Evolutionary conservation across 2,329 filamentous ascomycete species (phyloP).

Genomic region (Dactylellina sp.): DNA sequence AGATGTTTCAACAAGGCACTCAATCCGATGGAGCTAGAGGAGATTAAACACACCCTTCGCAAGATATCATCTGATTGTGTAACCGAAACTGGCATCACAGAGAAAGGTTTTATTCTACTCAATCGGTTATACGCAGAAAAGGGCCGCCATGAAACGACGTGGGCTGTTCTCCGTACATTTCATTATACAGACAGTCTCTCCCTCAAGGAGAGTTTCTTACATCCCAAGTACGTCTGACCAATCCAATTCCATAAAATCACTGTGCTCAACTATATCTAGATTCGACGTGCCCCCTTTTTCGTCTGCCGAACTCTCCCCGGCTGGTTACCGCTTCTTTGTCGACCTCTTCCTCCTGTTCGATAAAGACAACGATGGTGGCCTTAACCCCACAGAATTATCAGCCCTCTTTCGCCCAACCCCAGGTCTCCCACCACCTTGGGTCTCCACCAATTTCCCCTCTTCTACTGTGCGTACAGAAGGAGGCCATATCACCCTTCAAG

Average conservation of each 20-base stretch:
- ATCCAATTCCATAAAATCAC: constrained; percentile 72
- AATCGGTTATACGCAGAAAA: constrained; percentile 98
- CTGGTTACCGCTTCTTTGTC: constrained; percentile 96
- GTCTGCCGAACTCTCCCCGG: constrained; percentile 91
- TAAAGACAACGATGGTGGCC: constrained; percentile 94
- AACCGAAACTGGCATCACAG: constrained; percentile 78
- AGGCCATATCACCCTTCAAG: constrained; percentile 93
- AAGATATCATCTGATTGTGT: constrained; percentile 74
- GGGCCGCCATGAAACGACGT: constrained; percentile 96
- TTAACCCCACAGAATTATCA: constrained; percentile 85
- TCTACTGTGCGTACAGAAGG: constrained; percentile 96
- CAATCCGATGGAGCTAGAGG: constrained; percentile 81
- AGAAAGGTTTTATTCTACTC: constrained; percentile 84
- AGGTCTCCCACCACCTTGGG: constrained; percentile 86
- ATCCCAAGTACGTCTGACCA: constrained; percentile 77
- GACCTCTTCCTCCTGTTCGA: constrained; percentile 95
- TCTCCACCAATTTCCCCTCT: constrained; percentile 87
- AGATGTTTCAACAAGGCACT: constrained; percentile 87
- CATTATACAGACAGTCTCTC: constrained; percentile 96
- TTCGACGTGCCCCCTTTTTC: constrained; percentile 93
- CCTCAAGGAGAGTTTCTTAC: constrained; percentile 88
- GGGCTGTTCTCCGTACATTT: constrained; percentile 94
- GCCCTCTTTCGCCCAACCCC: constrained; percentile 93
- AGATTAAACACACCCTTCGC: constrained; percentile 88
- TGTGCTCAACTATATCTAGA: constrained; percentile 34